phyloP scores from a whole-genome alignment of 2,329 filamentous ascomycete genomes.

The Lasiodiplodia citricola region DNA sequence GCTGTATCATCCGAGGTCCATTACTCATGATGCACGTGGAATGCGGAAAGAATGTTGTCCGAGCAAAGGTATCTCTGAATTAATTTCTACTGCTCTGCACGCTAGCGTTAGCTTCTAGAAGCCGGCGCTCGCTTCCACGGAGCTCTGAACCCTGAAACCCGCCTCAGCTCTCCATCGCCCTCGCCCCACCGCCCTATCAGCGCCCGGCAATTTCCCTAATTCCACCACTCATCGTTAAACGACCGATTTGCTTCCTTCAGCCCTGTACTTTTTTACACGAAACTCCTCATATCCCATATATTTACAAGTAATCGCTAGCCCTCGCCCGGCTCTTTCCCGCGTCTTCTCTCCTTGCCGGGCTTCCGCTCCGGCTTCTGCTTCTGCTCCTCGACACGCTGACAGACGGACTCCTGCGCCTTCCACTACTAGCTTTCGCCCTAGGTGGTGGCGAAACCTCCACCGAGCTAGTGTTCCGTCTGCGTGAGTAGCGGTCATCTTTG shows the following conservation, averaged over 20 bases:
- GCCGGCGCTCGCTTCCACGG: slow-evolving; percentile 4
- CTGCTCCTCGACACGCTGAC: slow-evolving; percentile 21
- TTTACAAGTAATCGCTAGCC: slow-evolving; percentile 37
- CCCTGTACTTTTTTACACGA: neutral
- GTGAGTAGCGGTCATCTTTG: neutral
- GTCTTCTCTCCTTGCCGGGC: slow-evolving; percentile 29
- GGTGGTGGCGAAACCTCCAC: slow-evolving; percentile 28
- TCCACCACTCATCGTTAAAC: neutral
- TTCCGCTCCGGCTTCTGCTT: slow-evolving; percentile 25
- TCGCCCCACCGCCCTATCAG: slow-evolving; percentile 8
- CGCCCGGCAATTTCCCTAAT: slow-evolving; percentile 6
- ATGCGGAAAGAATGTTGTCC: neutral
- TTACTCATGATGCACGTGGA: neutral
- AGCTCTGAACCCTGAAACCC: slow-evolving; percentile 14
- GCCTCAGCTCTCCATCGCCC: slow-evolving; percentile 4
- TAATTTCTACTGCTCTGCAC: neutral
- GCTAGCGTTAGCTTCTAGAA: neutral
- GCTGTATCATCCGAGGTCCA: neutral
- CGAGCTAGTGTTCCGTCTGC: slow-evolving; percentile 25
- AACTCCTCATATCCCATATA: neutral
- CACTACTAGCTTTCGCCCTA: neutral
- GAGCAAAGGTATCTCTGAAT: neutral
- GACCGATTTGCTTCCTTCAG: neutral
- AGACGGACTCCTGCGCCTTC: slow-evolving; percentile 12
- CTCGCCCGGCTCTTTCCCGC: slow-evolving; percentile 32